These are phyloP conservation scores for Zopfochytrium polystomum DNA, from an alignment of 371 early-diverging fungal species.

Conservation along the genomic window DNA sequence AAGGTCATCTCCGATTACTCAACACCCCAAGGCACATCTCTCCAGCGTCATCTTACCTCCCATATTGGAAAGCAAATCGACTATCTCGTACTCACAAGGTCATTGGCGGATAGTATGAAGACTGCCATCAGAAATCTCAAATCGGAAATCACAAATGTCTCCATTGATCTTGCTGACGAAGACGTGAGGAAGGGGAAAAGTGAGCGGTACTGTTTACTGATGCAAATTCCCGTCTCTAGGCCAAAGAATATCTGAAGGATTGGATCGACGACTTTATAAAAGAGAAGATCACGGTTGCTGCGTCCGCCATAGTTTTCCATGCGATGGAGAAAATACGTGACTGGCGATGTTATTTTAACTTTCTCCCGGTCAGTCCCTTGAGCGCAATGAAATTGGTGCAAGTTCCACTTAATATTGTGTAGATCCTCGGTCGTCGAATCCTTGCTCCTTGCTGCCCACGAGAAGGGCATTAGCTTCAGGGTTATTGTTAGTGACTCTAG, in stretches of 20 bases:
- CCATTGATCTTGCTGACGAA: constrained; percentile 75
- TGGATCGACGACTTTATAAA: constrained; percentile 84
- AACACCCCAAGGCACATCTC: constrained; percentile 78
- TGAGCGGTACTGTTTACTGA: constrained; percentile 4
- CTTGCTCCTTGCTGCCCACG: constrained; percentile 75
- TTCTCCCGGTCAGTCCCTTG: constrained; percentile 60
- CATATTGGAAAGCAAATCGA: constrained; percentile 86
- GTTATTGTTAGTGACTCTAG: constrained; percentile 93
- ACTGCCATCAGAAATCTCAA: constrained; percentile 91
- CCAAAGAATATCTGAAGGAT: constrained; percentile 61
- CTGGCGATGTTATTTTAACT: constrained; percentile 92
- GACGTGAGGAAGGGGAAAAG: constrained; percentile 53
- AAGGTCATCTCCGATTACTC: constrained; percentile 88
- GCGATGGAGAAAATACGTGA: constrained; percentile 84
- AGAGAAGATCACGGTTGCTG: constrained; percentile 86
- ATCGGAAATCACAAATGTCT: constrained; percentile 72
- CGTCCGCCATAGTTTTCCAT: constrained; percentile 71
- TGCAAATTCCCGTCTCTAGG: constrained; percentile 30
- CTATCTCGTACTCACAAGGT: constrained; percentile 75
- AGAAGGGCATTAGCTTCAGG: constrained; percentile 72
- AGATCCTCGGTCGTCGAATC: constrained; percentile 81
- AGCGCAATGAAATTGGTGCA: background rate
- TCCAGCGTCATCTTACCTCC: constrained; percentile 79
- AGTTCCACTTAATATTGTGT: constrained; percentile 11
- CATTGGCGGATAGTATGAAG: constrained; percentile 92